These are phyloP conservation scores for Tolypocladium guangdongense DNA, from an alignment of 2,329 filamentous ascomycete species.

Conservation along the genomic window DNA sequence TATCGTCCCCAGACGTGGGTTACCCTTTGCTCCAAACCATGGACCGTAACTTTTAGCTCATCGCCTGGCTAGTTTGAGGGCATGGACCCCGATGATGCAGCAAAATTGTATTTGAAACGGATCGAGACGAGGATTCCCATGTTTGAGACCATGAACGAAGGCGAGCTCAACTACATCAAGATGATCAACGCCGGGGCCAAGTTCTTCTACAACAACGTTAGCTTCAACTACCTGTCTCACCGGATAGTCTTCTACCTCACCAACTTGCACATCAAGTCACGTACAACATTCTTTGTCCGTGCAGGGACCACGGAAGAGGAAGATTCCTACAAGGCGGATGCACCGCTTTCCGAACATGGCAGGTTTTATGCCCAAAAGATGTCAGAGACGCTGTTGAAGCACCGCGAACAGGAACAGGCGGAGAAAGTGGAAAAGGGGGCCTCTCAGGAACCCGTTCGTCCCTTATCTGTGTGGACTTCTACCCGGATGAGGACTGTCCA, in stretches of 20 bases:
- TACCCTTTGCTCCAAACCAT: not conserved
- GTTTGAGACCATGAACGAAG: constrained; percentile 93
- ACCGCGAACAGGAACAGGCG: constrained; percentile 72
- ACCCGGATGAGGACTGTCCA: constrained; percentile 84
- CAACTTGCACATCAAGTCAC: constrained; percentile 92
- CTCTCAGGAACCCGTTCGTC: constrained; percentile 57
- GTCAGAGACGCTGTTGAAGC: constrained; percentile 70
- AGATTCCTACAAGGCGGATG: constrained; percentile 86
- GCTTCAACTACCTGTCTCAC: constrained; percentile 92
- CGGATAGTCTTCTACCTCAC: constrained; percentile 97
- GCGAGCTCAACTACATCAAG: constrained; percentile 93
- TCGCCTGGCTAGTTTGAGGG: constrained; percentile 59
- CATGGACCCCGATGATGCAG: constrained; percentile 87
- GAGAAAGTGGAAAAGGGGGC: constrained; percentile 59
- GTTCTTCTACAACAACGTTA: constrained; percentile 93
- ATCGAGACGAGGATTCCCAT: constrained; percentile 90
- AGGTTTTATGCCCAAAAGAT: constrained; percentile 73
- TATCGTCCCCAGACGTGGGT: constrained; percentile 84
- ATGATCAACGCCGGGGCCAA: constrained; percentile 97
- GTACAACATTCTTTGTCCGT: constrained; percentile 86
- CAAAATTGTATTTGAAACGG: constrained; percentile 78
- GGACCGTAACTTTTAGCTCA: not conserved
- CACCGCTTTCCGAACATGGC: constrained; percentile 70
- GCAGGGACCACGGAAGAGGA: constrained; percentile 80
- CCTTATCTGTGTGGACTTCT: constrained; percentile 88